Percentiles rank a stretch among this genome's conserved stretches.
Evolutionary conservation across 2,329 filamentous ascomycete genomes (phyloP).

Genomic region (Aspergillus transmontanensis): DNA sequence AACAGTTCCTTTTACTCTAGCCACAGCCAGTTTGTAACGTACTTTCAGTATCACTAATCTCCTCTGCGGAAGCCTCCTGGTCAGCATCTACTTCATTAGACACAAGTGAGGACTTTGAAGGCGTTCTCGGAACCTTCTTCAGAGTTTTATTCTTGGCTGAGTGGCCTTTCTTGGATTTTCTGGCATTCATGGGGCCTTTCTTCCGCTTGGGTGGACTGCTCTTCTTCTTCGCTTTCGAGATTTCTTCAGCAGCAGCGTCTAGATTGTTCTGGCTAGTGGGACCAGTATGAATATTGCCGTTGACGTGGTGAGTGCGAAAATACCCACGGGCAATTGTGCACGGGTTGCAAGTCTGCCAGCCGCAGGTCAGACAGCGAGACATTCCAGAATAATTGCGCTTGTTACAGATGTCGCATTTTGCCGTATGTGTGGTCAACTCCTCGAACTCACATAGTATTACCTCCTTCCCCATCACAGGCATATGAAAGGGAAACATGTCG

Average conservation of each 20-base stretch:
- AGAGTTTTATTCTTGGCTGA: not conserved
- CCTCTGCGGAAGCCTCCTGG: not conserved
- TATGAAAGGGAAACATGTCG: not conserved
- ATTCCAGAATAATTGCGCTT: constrained; percentile 35
- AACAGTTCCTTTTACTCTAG: not conserved
- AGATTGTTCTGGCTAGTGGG: constrained; percentile 4
- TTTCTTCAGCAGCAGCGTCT: not conserved
- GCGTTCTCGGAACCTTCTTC: not conserved
- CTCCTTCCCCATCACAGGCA: not conserved
- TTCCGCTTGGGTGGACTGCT: not conserved
- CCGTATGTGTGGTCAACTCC: constrained; percentile 35
- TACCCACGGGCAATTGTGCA: constrained; percentile 27
- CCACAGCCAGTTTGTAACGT: not conserved
- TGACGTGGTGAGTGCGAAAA: constrained; percentile 14
- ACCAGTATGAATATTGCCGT: constrained; percentile 11
- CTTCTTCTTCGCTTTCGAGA: not conserved
- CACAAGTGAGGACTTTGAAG: not conserved
- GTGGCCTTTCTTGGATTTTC: not conserved
- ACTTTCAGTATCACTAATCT: not conserved
- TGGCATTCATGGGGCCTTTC: not conserved
- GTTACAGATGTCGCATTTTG: constrained; percentile 43
- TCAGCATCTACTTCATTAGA: not conserved
- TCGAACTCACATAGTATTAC: constrained; percentile 23
- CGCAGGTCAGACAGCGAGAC: constrained; percentile 36
- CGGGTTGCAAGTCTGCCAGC: constrained; percentile 38